These are phyloP conservation scores for Microsporum audouinii DNA, from an alignment of 2,329 filamentous ascomycete species.

Conservation along the genomic window DNA sequence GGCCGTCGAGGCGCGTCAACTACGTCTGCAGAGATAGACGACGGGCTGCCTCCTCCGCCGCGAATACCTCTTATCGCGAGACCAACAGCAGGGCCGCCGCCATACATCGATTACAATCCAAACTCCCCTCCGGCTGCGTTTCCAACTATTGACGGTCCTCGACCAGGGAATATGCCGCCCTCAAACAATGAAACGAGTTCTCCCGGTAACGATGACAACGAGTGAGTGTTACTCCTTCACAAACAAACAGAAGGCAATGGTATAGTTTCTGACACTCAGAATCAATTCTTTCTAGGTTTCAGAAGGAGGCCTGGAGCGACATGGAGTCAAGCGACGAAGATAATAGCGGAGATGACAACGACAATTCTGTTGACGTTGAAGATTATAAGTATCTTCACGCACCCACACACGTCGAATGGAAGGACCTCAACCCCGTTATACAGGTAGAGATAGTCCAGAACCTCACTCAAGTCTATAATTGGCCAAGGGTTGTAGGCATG, in stretches of 20 bases:
- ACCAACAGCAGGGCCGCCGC: slow-evolving; percentile 10
- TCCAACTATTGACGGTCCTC: slow-evolving; percentile 25
- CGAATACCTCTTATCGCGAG: slow-evolving; percentile 11
- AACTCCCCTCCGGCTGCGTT: slow-evolving; percentile 32
- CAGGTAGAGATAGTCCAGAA: slow-evolving; percentile 29
- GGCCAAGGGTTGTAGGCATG: slow-evolving; percentile 16
- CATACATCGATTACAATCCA: slow-evolving; percentile 28
- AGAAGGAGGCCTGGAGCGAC: neutral
- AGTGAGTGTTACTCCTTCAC: neutral
- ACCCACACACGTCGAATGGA: slow-evolving; percentile 21
- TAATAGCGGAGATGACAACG: neutral
- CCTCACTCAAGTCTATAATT: slow-evolving; percentile 18
- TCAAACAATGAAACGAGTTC: neutral
- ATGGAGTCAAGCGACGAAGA: slow-evolving; percentile 12
- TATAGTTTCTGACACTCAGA: neutral
- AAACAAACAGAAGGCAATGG: neutral
- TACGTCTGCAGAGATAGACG: neutral
- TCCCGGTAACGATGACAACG: neutral
- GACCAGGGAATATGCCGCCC: neutral
- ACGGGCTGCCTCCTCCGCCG: slow-evolving; percentile 6
- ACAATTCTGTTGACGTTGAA: slow-evolving; percentile 1
- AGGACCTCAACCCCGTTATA: slow-evolving; percentile 23
- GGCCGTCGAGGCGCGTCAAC: neutral
- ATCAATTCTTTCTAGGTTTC: neutral
- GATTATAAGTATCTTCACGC: slow-evolving; percentile 9